Conservation (phyloP, 2,329 filamentous ascomycete species). For the Cladosporium sp. region DNA sequence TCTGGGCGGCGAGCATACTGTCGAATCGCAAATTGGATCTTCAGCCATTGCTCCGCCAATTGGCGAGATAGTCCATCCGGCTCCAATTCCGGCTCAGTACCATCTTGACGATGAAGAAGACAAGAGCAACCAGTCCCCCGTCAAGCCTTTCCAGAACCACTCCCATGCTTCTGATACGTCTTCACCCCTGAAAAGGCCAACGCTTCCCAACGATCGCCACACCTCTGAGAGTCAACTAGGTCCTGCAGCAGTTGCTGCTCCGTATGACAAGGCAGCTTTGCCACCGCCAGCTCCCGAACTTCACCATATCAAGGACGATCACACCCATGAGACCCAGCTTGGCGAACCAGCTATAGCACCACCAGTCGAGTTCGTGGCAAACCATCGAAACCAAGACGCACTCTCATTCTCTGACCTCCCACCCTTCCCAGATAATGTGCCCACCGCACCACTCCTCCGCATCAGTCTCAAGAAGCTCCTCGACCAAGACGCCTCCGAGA, state of each 20-base stretch:
- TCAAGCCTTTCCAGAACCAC: conserved; percentile 3
- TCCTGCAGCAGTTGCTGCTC: conserved; percentile 13
- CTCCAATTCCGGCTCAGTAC: conserved; percentile 7
- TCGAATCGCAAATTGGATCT: conserved; percentile 9
- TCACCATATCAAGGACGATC: conserved; percentile 1
- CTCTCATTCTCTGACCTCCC: conserved; percentile 36
- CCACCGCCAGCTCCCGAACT: conserved; percentile 2
- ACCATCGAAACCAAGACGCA: background rate
- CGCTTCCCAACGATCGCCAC: background rate
- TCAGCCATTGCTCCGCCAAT: conserved; percentile 8
- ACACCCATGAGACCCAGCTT: conserved; percentile 7
- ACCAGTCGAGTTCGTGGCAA: conserved; percentile 1
- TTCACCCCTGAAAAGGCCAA: background rate
- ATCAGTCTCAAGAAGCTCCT: conserved; percentile 42
- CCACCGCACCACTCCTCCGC: conserved; percentile 43
- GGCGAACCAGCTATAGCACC: conserved; percentile 10
- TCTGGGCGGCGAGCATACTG: conserved; percentile 6
- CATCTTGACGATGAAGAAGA: conserved; percentile 8
- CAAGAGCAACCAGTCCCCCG: background rate
- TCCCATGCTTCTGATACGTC: background rate
- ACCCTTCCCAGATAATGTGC: conserved; percentile 41
- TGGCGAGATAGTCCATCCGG: background rate
- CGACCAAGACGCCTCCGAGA: conserved; percentile 34
- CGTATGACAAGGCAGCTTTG: background rate
- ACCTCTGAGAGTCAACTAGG: conserved; percentile 12